Evolutionary conservation across 768 basidiomycete species (phyloP).

Genomic region (Piloderma croceum): DNA sequence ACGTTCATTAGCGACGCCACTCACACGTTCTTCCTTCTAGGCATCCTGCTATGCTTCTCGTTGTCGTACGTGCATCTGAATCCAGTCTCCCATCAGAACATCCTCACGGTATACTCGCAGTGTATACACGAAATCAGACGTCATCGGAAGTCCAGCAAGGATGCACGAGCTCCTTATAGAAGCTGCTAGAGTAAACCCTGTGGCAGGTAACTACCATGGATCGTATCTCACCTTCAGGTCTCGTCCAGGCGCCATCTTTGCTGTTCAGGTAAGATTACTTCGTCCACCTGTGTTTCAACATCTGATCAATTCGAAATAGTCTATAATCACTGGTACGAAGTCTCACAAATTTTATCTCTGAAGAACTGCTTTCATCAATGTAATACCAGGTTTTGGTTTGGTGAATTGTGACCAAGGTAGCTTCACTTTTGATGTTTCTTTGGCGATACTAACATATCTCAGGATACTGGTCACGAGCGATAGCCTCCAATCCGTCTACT

Average conservation of each 20-base stretch:
- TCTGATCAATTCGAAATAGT: background rate
- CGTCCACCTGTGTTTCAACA: background rate
- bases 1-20: conserved; percentile 28
- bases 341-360: background rate
- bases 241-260: conserved; percentile 21
- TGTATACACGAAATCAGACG: conserved; percentile 23
- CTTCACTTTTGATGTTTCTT: background rate
- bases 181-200: conserved; percentile 23
- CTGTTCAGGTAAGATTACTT: conserved; percentile 7
- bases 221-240: conserved; percentile 33
- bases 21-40: conserved; percentile 33
- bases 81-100: background rate
- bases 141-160: conserved; percentile 34
- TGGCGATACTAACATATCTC: background rate
- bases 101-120: conserved; percentile 4
- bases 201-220: conserved; percentile 31
- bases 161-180: conserved; percentile 30
- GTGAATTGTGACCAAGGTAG: conserved; percentile 20
- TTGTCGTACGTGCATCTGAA: conserved; percentile 17
- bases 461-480: conserved; percentile 35
- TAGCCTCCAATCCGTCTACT: conserved; percentile 31
- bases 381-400: conserved; percentile 15
- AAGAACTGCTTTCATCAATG: conserved; percentile 7
- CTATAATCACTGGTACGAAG: no score
- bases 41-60: conserved; percentile 30